Base-by-base conservation (phyloP, 2,329 filamentous ascomycete species). In the Aureobasidium mangrovei region DNA sequence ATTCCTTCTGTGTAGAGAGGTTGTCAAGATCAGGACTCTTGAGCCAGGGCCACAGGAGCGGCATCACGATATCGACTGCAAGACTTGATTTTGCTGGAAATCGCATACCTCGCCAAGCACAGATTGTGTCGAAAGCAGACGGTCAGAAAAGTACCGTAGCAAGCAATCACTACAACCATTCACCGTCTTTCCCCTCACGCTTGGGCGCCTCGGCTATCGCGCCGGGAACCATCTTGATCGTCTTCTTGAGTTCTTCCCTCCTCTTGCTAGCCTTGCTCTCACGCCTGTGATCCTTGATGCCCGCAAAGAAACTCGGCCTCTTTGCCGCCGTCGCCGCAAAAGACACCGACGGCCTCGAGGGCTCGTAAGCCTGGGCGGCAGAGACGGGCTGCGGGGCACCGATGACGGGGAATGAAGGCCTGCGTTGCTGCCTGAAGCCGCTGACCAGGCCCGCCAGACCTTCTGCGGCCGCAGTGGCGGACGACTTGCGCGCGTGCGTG, bases 191-290 rank as follows among this genome's bases (percentile, higher is more conserved):
- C 18, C 18, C 18, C 18, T 18, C 18, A 18, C 18, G 18, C 18
- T 18, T 18, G 18, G 18, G 18, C 18, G 18, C 18, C 18, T 18
- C 18, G 18, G 18, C 18, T 18, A 18, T 18, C 18, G 18, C 32
- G 10, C 38, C n/a, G n/a, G 59, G 59, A 31, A 67, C 60, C 45
- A 67, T 60, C 47, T 57, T 60, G 46, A 69, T 69, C 46, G 60
- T 59, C 56, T 57, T 63, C 62, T 65, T 67, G 54, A 69, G 54
- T 29, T 66, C 64, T 54, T 62, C 60, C 45, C 64, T 58, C 51
- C 65, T 58, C 58, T 62, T 65, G 56, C 64, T 58, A 33, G 62
- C 64, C 49, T 52, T 60, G 28, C 53, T 54, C 44, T 61, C 58
- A 10, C 54, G 46, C 9, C 56, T 52, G n/a, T 40, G 47, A 36